Percentiles rank a stretch among this genome's conserved stretches.
phyloP scores from a whole-genome alignment of 1,139 yeast species.

The Hanseniaspora gamundiae region DNA sequence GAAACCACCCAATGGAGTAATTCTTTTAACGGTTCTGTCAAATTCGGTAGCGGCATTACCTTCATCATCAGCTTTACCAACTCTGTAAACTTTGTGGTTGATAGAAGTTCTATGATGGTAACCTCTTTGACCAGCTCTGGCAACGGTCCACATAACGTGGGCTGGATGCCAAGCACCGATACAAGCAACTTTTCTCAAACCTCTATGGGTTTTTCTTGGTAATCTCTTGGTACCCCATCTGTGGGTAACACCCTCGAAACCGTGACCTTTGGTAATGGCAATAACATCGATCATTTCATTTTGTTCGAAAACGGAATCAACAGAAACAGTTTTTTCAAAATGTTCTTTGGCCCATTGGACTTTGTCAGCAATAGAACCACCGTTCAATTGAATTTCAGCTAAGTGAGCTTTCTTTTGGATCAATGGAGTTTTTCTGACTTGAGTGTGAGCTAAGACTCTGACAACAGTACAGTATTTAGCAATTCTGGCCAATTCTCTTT shows the following conservation, averaged over 20 bases:
- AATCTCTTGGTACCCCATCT: slow-evolving; percentile 99
- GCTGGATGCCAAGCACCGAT: slow-evolving; percentile 99
- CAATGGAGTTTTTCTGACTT: slow-evolving; percentile 98
- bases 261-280: slow-evolving; percentile 99
- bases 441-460: slow-evolving; percentile 99
- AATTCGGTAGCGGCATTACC: slow-evolving; percentile 90
- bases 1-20: slow-evolving; percentile 99
- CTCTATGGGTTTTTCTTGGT: slow-evolving; percentile 99
- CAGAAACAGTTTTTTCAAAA: slow-evolving; percentile 97
- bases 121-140: slow-evolving; percentile 99
- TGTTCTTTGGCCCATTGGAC: slow-evolving; percentile 98
- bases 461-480: slow-evolving; percentile 97
- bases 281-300: slow-evolving; percentile 97
- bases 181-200: slow-evolving; percentile 99
- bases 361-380: slow-evolving; percentile 97
- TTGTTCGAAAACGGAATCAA: slow-evolving; percentile 94
- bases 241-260: slow-evolving; percentile 99
- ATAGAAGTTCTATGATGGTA: slow-evolving; percentile 99
- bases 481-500: slow-evolving; percentile 97
- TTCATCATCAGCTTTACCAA: slow-evolving; percentile 94
- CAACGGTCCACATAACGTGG: slow-evolving; percentile 99
- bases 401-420: slow-evolving; percentile 99
- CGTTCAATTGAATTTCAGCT: slow-evolving; percentile 99
- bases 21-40: slow-evolving; percentile 99
- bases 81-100: slow-evolving; percentile 99